Conservation (phyloP, 108 stramenopile species). For the Nitzschia palea region DNA sequence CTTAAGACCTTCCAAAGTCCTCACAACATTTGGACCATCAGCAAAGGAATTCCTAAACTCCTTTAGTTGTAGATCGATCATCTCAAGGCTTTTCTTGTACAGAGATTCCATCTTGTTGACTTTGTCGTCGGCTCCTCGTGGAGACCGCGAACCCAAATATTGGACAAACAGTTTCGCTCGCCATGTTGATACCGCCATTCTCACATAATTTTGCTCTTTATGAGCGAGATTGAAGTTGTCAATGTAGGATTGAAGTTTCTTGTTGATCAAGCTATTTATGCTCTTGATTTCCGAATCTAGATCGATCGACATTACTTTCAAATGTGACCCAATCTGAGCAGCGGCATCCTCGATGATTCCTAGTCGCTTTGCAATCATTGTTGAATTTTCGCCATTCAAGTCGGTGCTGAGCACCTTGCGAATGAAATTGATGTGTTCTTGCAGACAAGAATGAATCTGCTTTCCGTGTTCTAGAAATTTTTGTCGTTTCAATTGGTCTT, state of each 20-base stretch:
- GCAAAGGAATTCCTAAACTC: slow-evolving; percentile 17
- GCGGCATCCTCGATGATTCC: slow-evolving; percentile 31
- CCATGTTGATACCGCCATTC: slow-evolving; percentile 1
- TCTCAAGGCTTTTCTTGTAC: not conserved
- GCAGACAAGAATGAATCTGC: slow-evolving; percentile 27
- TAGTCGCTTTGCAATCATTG: slow-evolving; percentile 25
- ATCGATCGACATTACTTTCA: not conserved
- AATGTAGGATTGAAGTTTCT: slow-evolving; percentile 3
- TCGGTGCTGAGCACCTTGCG: not conserved
- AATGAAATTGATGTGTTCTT: slow-evolving; percentile 1
- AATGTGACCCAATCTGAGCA: slow-evolving; percentile 21
- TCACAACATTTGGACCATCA: slow-evolving; percentile 26
- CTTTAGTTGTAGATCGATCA: not conserved
- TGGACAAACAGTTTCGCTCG: not conserved
- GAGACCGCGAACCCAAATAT: not conserved
- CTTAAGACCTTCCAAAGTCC: slow-evolving; percentile 32
- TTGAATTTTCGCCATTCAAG: slow-evolving; percentile 12
- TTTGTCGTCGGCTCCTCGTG: not conserved
- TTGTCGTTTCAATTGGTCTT: slow-evolving; percentile 50
- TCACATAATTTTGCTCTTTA: slow-evolving; percentile 21
- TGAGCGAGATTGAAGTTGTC: slow-evolving; percentile 19
- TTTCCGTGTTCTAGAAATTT: slow-evolving; percentile 26
- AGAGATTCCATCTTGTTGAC: not conserved
- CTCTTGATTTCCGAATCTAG: not conserved
- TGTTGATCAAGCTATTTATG: not conserved